A percentile compares a stretch with the other conserved stretches of the same genome.
Evolutionary conservation across 2,329 filamentous ascomycete genomes (phyloP).

Genomic region (Stagonosporopsis vannaccii): DNA sequence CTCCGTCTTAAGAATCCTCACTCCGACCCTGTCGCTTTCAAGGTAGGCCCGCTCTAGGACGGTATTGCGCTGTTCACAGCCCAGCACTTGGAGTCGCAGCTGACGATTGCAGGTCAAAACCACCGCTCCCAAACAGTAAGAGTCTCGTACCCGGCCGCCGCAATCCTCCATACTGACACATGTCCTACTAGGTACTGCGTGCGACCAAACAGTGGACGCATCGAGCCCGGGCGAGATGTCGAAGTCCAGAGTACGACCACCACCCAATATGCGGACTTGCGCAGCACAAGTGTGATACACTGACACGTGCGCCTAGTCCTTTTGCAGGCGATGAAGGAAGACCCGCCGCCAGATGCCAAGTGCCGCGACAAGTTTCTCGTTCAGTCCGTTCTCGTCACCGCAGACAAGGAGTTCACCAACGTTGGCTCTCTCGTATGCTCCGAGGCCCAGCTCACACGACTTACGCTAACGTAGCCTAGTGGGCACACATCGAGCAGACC

Average conservation of each 20-base stretch:
- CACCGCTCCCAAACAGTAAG: constrained; percentile 97
- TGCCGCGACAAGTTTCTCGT: constrained; percentile 99
- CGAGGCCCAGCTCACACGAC: not conserved
- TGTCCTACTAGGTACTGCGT: constrained; percentile 82
- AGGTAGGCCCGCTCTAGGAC: constrained; percentile 55
- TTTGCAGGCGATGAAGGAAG: constrained; percentile 96
- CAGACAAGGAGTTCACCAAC: constrained; percentile 83
- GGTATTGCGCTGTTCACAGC: not conserved
- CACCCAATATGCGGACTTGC: constrained; percentile 16
- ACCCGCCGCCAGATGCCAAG: constrained; percentile 83
- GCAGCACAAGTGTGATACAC: constrained; percentile 25
- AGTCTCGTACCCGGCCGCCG: constrained; percentile 29
- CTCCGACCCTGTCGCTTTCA: constrained; percentile 68
- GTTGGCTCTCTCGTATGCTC: constrained; percentile 77
- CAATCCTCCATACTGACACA: constrained; percentile 24
- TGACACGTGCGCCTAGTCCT: constrained; percentile 68
- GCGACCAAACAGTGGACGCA: constrained; percentile 93
- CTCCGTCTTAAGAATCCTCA: constrained; percentile 67
- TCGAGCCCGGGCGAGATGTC: constrained; percentile 87
- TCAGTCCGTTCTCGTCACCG: constrained; percentile 83
- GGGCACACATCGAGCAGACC: constrained; percentile 74
- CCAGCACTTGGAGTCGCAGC: not conserved
- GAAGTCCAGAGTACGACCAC: constrained; percentile 81
- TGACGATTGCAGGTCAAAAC: constrained; percentile 83
- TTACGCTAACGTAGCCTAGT: constrained; percentile 60